phyloP scores from a whole-genome alignment of 1,284 basidiomycete genomes.

The Marasmius tenuissimus region DNA sequence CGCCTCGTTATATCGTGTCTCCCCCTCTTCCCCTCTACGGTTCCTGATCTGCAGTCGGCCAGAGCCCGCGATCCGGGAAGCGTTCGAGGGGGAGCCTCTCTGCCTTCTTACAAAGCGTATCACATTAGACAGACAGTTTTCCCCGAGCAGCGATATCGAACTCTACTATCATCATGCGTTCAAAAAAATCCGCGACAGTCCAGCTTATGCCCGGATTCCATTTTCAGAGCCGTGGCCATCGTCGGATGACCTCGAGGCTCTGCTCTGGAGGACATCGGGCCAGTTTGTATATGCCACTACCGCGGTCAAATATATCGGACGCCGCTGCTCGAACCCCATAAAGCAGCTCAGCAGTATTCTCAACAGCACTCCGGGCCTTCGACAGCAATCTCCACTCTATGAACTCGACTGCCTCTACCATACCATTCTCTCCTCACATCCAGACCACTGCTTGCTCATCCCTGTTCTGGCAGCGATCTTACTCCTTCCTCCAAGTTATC shows the following conservation, averaged over 20 bases:
- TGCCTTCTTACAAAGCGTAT: neutral
- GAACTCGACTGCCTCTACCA: neutral
- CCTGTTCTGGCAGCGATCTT: neutral
- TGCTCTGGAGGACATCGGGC: neutral
- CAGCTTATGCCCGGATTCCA: no score
- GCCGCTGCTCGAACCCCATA: neutral
- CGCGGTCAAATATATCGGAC: neutral
- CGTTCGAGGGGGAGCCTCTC: neutral
- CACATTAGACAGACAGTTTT: neutral
- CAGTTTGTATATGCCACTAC: neutral
- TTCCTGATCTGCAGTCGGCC: slow-evolving; percentile 25
- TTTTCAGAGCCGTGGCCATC: no score
- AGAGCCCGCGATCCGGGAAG: slow-evolving; percentile 23
- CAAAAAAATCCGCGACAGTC: no score
- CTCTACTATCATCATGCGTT: no score
- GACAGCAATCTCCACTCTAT: neutral
- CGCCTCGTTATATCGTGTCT: no score
- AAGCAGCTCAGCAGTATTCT: neutral
- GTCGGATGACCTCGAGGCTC: no score
- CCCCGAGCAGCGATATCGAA: no score
- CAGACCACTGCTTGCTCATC: neutral
- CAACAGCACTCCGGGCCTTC: neutral
- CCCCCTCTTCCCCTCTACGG: slow-evolving; percentile 17
- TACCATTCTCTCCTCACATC: neutral
- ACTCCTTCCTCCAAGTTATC: no score